A percentile compares a stretch with the other conserved stretches of the same genome.
Evolutionary conservation across 1,284 basidiomycete genomes (phyloP).

Genomic region (Ustilago bromivora): DNA sequence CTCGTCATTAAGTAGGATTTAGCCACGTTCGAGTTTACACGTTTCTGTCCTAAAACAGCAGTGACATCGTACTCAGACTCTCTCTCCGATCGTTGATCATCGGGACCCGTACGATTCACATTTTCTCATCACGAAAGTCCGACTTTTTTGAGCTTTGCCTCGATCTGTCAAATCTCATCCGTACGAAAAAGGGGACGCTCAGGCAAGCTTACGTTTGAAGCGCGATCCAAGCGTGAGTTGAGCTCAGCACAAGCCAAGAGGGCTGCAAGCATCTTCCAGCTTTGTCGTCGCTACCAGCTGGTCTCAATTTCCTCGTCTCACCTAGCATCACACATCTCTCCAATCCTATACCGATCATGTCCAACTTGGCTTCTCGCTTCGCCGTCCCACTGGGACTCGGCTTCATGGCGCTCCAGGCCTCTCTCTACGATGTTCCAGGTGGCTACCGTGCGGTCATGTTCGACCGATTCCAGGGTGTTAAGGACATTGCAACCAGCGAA

Average conservation of each 20-base stretch:
- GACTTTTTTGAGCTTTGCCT: background rate
- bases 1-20: too few species aligned
- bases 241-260: slow-evolving; percentile 51
- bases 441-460: slow-evolving; percentile 98
- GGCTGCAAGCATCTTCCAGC: slow-evolving; percentile 6
- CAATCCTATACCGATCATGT: slow-evolving; percentile 28
- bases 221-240: slow-evolving; percentile 14
- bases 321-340: background rate
- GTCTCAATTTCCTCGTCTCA: background rate
- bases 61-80: too few species aligned
- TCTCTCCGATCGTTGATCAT: too few species aligned
- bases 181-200: slow-evolving; percentile 14
- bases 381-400: slow-evolving; percentile 68
- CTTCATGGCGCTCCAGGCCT: slow-evolving; percentile 69
- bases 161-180: slow-evolving; percentile 10
- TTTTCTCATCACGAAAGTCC: background rate
- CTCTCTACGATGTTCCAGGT: slow-evolving; percentile 70
- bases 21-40: too few species aligned
- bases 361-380: slow-evolving; percentile 49
- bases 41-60: too few species aligned
- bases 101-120: too few species aligned
- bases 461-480: slow-evolving; percentile 93
- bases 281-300: background rate
- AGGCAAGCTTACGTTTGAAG: slow-evolving; percentile 36
- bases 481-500: slow-evolving; percentile 71